Conservation (phyloP, 495 filamentous ascomycete genomes). For the Aspergillus coremiiformis region DNA sequence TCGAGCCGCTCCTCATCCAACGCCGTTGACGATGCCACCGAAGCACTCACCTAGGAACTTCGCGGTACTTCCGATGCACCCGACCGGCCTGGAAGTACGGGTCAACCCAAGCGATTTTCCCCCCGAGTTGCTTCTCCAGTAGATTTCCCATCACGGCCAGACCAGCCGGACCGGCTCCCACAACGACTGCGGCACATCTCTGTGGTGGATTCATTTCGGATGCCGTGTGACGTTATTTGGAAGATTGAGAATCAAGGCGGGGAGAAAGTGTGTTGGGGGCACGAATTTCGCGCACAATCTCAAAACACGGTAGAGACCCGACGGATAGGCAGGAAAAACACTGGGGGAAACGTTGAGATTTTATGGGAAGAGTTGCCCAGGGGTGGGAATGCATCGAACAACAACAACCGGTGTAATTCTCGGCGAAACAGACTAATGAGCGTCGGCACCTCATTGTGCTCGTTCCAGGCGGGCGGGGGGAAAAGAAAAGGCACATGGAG, state of each 20-base stretch:
- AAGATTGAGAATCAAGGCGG: not conserved
- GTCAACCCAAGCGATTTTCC: constrained; percentile 48
- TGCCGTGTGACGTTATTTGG: not conserved
- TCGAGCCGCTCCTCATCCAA: constrained; percentile 9
- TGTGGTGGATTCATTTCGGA: constrained; percentile 25
- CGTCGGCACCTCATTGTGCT: constrained; percentile 6
- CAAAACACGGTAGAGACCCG: not conserved
- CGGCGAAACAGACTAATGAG: constrained; percentile 10
- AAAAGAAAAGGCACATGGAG: not conserved
- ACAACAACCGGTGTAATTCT: constrained; percentile 14
- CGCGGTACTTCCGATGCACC: constrained; percentile 47
- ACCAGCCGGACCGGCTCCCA: constrained; percentile 51
- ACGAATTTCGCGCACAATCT: not conserved
- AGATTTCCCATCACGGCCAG: constrained; percentile 51
- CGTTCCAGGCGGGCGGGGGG: constrained; percentile 2
- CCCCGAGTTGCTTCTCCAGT: constrained; percentile 42
- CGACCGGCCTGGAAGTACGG: constrained; percentile 46
- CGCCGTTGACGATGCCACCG: not conserved
- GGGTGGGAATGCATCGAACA: not conserved
- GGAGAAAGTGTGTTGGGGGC: not conserved
- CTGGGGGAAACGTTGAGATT: constrained; percentile 5
- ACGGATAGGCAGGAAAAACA: constrained; percentile 5
- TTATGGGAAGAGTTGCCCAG: constrained; percentile 19
- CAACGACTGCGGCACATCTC: constrained; percentile 45
- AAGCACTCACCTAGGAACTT: constrained; percentile 45